Base-by-base conservation (phyloP, 2,329 filamentous ascomycete species). In the Pseudocercospora cruenta region DNA sequence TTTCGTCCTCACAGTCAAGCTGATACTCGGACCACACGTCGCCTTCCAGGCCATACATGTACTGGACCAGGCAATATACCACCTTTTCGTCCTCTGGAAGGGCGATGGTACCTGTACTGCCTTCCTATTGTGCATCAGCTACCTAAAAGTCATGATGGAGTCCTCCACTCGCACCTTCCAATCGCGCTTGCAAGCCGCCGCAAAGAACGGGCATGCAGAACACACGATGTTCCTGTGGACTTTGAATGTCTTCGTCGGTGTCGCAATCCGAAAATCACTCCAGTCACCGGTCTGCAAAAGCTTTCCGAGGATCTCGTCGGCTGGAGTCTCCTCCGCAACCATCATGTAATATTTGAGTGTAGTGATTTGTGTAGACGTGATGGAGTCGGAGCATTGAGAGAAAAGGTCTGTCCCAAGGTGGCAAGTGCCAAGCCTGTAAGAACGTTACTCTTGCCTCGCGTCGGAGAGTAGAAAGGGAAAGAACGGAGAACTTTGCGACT, bases 161-260 rank as follows among this genome's bases (percentile, higher is more conserved):
- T n/a, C n/a, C n/a, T n/a, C n/a, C n/a, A n/a, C n/a, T n/a, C 36
- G 36, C 14, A 62, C 55, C 16, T 60, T 19, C 45, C 28, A 60
- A 5, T 54, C 57, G 2, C 62, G 39, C 31, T n/a, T 24, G 33
- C 55, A 59, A 4, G 57, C 62, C 2, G 62, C 62, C 24, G 47
- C 4, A 10, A 64, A 12, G 57, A 64, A 59, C 19, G 47, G 54
- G 39, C 54, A 33, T 12, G 16, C 62, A 7, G 43, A 1, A 10
- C 55, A 64, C 4, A 64, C 55, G 3, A 64, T 28, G 10, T 16
- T 64, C 45, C 22, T 59, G 45, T 64, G 62, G 19, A 64, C 55
- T 2, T 64, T 43, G 62, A 64, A 64, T 10, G 39, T 43, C 16
- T 19, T 43, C 6, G 39, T n/a, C 5, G 39, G 39, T 16, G 39